phyloP scores from a whole-genome alignment of 306 rosid genomes.

The Glycine latifolia region DNA sequence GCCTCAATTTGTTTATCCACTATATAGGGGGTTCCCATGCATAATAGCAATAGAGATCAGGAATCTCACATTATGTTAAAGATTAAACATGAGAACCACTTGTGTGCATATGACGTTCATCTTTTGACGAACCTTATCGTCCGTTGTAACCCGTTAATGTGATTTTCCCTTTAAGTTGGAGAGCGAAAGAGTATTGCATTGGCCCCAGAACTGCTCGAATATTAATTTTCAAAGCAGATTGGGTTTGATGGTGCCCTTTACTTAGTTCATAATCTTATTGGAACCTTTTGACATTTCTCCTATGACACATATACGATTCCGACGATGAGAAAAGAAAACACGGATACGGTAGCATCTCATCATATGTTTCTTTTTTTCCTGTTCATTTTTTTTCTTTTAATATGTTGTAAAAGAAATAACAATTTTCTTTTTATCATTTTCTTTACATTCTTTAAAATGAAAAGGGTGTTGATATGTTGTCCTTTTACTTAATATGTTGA shows the following conservation, averaged over 20 bases:
- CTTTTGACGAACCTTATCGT: neutral
- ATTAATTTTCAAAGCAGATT: neutral
- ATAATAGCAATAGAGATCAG: neutral
- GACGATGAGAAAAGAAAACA: neutral
- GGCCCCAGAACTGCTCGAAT: slow-evolving; percentile 28
- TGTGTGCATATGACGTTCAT: neutral
- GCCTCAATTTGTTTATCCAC: slow-evolving; percentile 5
- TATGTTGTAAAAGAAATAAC: neutral
- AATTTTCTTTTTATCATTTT: neutral
- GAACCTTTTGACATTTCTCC: slow-evolving; percentile 41
- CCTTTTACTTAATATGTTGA: no score
- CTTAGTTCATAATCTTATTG: slow-evolving; percentile 31
- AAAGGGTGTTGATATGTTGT: no score
- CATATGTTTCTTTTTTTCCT: no score
- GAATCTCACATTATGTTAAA: slow-evolving; percentile 25
- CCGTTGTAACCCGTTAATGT: no score
- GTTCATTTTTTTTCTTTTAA: no score
- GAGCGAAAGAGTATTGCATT: neutral
- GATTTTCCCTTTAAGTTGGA: neutral
- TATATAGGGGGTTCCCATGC: neutral
- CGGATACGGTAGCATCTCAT: neutral
- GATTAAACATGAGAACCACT: neutral
- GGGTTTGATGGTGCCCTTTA: neutral
- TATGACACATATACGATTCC: neutral
- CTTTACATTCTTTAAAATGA: no score